Percentiles rank a stretch among this genome's conserved stretches.
These are phyloP conservation scores for Talaromyces adpressus DNA, from an alignment of 495 filamentous ascomycete species.

Conservation along the genomic window DNA sequence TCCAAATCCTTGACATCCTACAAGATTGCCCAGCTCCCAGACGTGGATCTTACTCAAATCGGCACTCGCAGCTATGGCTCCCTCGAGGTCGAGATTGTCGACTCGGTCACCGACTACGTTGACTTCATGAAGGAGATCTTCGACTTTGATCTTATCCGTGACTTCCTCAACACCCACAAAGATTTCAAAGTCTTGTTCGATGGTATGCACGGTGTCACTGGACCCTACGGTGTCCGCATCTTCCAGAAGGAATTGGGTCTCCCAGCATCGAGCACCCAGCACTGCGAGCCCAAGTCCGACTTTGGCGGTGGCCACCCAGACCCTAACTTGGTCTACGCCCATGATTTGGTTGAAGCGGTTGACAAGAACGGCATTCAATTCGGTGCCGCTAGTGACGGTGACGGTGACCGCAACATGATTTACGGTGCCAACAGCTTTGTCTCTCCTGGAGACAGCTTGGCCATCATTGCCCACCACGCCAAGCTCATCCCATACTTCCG, in stretches of 20 bases:
- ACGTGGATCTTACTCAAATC: constrained; percentile 76
- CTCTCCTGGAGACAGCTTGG: constrained; percentile 91
- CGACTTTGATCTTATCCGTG: constrained; percentile 90
- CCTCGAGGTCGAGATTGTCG: constrained; percentile 90
- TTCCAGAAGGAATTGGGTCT: constrained; percentile 91
- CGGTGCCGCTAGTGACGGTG: constrained; percentile 91
- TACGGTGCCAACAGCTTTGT: constrained; percentile 96
- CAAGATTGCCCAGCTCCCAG: constrained; percentile 81
- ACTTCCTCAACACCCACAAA: constrained; percentile 73
- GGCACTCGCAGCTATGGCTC: constrained; percentile 76
- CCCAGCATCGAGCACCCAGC: constrained; percentile 69
- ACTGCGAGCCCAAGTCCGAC: constrained; percentile 86
- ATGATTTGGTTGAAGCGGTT: constrained; percentile 88
- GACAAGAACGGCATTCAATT: constrained; percentile 90
- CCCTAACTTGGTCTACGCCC: constrained; percentile 96
- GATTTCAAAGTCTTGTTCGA: constrained; percentile 98
- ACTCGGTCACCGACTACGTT: constrained; percentile 86
- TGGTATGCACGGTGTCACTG: constrained; percentile 88
- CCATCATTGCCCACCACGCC: constrained; percentile 96
- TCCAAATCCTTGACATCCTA: constrained; percentile 85
- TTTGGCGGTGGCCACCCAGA: constrained; percentile 97
- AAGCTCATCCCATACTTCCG: constrained; percentile 93
- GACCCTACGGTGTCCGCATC: constrained; percentile 88
- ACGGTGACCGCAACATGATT: constrained; percentile 99
- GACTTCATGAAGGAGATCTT: constrained; percentile 97